Percentiles rank a stretch among this genome's conserved stretches.
Conservation (phyloP, 345 rosid genomes). For the Anastatica hierochuntica region DNA sequence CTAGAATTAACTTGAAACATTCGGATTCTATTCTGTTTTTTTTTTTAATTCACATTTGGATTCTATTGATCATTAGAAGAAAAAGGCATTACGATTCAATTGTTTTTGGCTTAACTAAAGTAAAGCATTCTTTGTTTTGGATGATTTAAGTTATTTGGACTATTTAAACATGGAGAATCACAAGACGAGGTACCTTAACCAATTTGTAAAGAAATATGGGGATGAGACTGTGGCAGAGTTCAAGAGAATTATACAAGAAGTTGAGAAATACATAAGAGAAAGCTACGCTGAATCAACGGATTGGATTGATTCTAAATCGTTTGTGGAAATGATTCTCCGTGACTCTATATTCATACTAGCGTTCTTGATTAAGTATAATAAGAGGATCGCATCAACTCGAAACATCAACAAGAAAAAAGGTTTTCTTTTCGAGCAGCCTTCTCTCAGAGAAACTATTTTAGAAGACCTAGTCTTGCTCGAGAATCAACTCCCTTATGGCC, state of each 20-base stretch:
- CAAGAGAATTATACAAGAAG: neutral
- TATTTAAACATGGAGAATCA: slow-evolving; percentile 21
- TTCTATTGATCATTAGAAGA: no score
- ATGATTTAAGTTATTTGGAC: slow-evolving; percentile 15
- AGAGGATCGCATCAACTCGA: neutral
- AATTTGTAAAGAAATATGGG: neutral
- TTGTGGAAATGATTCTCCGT: slow-evolving; percentile 6
- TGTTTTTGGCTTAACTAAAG: no score
- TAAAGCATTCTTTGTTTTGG: no score
- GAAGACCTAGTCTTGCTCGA: slow-evolving; percentile 21
- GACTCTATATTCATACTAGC: slow-evolving; percentile 20
- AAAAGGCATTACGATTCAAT: no score
- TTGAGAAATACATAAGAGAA: slow-evolving; percentile 1
- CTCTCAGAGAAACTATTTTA: neutral
- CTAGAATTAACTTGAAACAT: no score
- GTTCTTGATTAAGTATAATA: slow-evolving; percentile 12
- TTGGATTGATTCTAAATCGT: slow-evolving; percentile 3
- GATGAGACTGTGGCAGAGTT: neutral
- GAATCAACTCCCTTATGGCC: slow-evolving; percentile 21
- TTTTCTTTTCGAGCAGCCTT: neutral
- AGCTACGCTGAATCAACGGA: slow-evolving; percentile 24
- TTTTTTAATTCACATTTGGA: no score
- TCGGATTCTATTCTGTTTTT: no score
- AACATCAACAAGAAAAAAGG: neutral
- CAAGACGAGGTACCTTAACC: slow-evolving; percentile 2